phyloP scores from a whole-genome alignment of 345 rosid species.

The Eucalyptus decipiens region DNA sequence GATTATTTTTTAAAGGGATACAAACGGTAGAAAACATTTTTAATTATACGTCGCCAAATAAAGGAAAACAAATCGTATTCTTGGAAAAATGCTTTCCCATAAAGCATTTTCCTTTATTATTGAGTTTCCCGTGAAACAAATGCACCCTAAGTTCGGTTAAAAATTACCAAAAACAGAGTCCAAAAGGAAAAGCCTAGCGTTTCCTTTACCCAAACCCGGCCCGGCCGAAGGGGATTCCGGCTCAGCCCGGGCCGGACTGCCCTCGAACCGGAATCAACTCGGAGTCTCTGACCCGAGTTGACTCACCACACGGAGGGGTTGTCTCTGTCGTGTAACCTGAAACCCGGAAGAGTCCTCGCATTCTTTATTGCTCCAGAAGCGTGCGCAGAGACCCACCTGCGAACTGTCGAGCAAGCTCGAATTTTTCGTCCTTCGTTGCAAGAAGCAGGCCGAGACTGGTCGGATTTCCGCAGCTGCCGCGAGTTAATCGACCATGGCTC shows the following conservation, averaged over 20 bases:
- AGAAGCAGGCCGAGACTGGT: neutral
- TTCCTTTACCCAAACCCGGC: neutral
- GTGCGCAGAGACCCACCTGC: neutral
- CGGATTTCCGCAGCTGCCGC: neutral
- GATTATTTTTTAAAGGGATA: no score
- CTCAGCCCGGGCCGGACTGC: neutral
- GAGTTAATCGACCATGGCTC: slow-evolving; percentile 27
- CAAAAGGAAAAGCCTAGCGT: neutral
- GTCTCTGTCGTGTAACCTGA: neutral
- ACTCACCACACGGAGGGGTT: neutral
- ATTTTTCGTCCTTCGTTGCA: neutral
- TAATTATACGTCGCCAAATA: no score
- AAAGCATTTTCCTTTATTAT: no score
- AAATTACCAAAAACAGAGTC: neutral
- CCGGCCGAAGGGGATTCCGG: neutral
- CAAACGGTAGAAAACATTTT: no score
- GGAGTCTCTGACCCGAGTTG: neutral
- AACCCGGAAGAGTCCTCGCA: neutral
- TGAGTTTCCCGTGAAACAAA: no score
- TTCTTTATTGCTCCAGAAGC: neutral
- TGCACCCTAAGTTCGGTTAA: neutral
- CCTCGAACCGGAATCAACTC: neutral
- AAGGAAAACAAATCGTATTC: no score
- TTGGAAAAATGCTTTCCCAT: no score
- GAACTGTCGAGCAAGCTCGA: neutral